These are phyloP conservation scores for Zarea fungicola DNA, from an alignment of 2,329 filamentous ascomycete species.

Conservation along the genomic window DNA sequence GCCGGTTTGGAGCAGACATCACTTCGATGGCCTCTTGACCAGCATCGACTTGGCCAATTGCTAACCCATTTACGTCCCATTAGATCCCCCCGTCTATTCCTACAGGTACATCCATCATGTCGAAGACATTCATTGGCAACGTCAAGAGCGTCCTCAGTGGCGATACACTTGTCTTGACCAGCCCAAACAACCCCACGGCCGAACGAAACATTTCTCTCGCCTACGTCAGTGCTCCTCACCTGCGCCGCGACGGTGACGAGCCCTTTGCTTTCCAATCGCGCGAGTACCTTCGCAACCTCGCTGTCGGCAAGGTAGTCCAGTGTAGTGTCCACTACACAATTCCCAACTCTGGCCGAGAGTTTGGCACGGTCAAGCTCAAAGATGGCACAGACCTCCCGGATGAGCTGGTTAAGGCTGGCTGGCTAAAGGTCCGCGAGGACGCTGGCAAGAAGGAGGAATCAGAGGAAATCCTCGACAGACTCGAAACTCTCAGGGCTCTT, in stretches of 20 bases:
- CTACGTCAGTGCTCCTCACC: constrained; percentile 82
- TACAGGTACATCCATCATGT: constrained; percentile 34
- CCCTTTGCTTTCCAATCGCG: constrained; percentile 90
- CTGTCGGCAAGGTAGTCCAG: constrained; percentile 81
- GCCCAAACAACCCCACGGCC: constrained; percentile 71
- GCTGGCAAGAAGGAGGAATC: constrained; percentile 86
- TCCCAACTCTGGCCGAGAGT: constrained; percentile 79
- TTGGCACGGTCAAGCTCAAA: constrained; percentile 72
- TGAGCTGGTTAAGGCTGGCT: constrained; percentile 78
- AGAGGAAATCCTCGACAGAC: constrained; percentile 63
- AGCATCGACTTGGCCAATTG: constrained; percentile 16
- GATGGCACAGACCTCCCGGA: constrained; percentile 77
- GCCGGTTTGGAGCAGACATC: too few species aligned
- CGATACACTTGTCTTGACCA: constrained; percentile 81
- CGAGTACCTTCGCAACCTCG: constrained; percentile 79
- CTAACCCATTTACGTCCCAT: not conserved
- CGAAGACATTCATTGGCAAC: constrained; percentile 57
- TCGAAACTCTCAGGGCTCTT: constrained; percentile 72
- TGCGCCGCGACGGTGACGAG: constrained; percentile 87
- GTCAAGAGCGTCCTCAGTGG: constrained; percentile 95
- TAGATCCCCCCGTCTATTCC: constrained; percentile 16
- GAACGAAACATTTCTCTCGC: constrained; percentile 88
- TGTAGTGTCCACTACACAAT: constrained; percentile 85
- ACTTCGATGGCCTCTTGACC: constrained; percentile 15
- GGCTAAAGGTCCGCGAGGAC: constrained; percentile 90